Conservation (phyloP, 345 rosid species). For the Dimocarpus longan region DNA sequence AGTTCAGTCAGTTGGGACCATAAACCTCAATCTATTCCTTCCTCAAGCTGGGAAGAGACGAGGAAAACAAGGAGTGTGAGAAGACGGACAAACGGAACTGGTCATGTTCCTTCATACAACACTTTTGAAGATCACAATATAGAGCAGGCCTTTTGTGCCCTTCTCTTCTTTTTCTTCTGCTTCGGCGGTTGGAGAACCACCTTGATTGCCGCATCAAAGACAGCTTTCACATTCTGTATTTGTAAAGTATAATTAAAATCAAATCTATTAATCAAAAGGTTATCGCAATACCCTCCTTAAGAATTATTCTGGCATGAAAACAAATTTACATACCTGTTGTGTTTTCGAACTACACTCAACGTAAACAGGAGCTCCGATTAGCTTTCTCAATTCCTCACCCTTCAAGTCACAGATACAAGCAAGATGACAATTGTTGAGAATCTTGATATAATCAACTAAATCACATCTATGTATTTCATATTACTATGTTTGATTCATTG, state of each 20-base stretch:
- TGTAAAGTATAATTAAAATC: constrained; percentile 16
- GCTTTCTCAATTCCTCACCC: constrained; percentile 86
- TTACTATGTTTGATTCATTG: neutral
- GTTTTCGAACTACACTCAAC: constrained; percentile 88
- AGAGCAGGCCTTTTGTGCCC: constrained; percentile 68
- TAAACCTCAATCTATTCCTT: constrained; percentile 34
- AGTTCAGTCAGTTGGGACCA: constrained; percentile 47
- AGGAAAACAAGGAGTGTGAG: constrained; percentile 14
- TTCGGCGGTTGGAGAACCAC: constrained; percentile 92
- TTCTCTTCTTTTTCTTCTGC: constrained; percentile 71
- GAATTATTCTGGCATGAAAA: neutral
- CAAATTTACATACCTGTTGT: constrained; percentile 57
- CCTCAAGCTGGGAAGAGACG: constrained; percentile 20
- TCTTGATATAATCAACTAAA: neutral
- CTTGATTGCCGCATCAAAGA: constrained; percentile 86
- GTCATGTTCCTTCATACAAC: constrained; percentile 20
- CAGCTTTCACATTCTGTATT: constrained; percentile 80
- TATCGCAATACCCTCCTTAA: neutral
- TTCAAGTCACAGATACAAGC: constrained; percentile 18
- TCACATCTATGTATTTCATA: neutral
- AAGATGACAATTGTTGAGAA: neutral
- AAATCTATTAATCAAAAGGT: neutral
- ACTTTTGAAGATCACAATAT: constrained; percentile 44
- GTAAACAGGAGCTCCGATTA: constrained; percentile 75
- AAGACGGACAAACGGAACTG: constrained; percentile 16